A percentile compares a stretch with the other conserved stretches of the same genome.
Evolutionary conservation across 371 early-diverging fungal species (phyloP).

Genomic region (Paraphysoderma sedebokerense): DNA sequence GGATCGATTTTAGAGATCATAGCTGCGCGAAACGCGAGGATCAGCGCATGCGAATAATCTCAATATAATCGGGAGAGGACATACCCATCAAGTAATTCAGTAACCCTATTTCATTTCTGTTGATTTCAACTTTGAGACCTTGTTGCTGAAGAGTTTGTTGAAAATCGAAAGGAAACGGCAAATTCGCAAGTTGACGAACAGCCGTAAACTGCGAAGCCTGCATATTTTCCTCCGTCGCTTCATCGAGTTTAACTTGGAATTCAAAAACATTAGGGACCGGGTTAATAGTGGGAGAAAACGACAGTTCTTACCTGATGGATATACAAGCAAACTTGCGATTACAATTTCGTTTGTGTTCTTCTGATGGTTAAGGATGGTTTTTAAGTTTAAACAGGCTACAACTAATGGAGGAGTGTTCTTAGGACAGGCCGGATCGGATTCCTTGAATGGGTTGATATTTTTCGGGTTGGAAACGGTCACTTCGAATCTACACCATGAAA

Average conservation of each 20-base stretch:
- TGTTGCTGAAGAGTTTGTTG: constrained; percentile 18
- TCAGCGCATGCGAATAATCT: neutral
- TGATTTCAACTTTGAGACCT: constrained; percentile 24
- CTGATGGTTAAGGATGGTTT: constrained; percentile 62
- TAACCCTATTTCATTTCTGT: constrained; percentile 38
- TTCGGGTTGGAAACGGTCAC: constrained; percentile 51
- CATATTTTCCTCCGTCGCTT: constrained; percentile 21
- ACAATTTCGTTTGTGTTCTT: constrained; percentile 78
- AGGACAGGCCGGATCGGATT: constrained; percentile 16
- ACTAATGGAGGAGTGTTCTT: too few species aligned
- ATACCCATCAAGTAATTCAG: constrained; percentile 46
- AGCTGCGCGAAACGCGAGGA: constrained; percentile 31
- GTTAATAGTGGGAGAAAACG: constrained; percentile 3
- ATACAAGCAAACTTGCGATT: constrained; percentile 42
- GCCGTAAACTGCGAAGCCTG: constrained; percentile 36
- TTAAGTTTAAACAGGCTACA: too few species aligned
- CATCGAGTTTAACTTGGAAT: constrained; percentile 33
- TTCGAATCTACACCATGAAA: constrained; percentile 82
- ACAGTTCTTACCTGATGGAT: constrained; percentile 20
- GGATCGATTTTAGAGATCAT: constrained; percentile 64
- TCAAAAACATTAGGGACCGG: neutral
- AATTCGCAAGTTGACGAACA: constrained; percentile 41
- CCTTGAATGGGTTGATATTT: constrained; percentile 28
- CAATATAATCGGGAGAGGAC: neutral
- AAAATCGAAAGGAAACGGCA: constrained; percentile 43